Base-by-base conservation (phyloP, 139 green algal genomes). In the Chlamydomonas incerta region DNA sequence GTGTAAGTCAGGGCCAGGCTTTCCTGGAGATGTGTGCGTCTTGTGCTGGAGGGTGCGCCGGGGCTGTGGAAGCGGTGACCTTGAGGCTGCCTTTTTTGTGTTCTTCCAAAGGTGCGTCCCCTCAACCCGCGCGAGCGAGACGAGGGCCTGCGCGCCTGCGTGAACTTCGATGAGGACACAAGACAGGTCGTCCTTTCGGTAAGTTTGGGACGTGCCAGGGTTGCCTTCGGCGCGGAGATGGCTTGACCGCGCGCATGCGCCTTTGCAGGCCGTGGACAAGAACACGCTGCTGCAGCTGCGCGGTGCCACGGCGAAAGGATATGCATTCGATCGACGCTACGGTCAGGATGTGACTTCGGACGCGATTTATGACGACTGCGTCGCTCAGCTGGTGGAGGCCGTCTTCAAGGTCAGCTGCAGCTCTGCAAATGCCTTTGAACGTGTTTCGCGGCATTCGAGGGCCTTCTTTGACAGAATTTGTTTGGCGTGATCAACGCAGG, bases 141-240 rank as follows among this genome's bases (percentile, higher is more conserved):
- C 21, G 90, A 92, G 34, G 93, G 93, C 18, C 82, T 91, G 46
- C 74, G 92, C 28, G 89, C 86, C 9, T 96, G 93, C 71, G 91
- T 95, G 5, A 75, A 31, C 26, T 94, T 95, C 66, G 93, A 96
- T 85, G 93, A 96, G 31, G 82, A 87, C 0, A 94, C 88, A 0
- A 87, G 79, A 35, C 93, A 96, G 85, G 93, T 96, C 28, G 92
- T 95, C 0, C 80, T 96, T 9, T 90, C 88, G 88, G 93, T 95
- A 34, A 90, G 62, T 35, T 24, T 31, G 46, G 20, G 31, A 10
- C 18, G 31, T 31, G 57, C 17, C 41, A 17, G 15, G 24, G 24
- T 35, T 35, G 60, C 14, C 41, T n/a, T 29, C 17, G 10, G 8
- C 41, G 1, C 3, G 62, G 18, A 24, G 11, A 15, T 52, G 66